Evolutionary conservation across 1,284 basidiomycete species (phyloP).

Genomic region (Rhodotorula sp.): DNA sequence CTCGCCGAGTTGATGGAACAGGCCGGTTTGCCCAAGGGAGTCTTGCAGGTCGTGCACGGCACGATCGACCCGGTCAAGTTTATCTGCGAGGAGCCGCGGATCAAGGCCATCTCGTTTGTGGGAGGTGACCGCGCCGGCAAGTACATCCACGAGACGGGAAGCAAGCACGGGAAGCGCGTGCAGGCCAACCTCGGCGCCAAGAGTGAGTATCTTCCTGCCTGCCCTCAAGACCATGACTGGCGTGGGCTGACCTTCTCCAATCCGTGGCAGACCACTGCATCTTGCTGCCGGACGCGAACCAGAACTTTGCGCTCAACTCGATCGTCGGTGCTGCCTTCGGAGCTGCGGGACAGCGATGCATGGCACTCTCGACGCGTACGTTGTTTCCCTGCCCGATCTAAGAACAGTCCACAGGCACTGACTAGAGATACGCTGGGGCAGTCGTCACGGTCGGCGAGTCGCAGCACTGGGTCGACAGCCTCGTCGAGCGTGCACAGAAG

Average conservation of each 20-base stretch:
- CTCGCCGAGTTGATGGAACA: slow-evolving; percentile 88
- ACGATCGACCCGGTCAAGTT: slow-evolving; percentile 85
- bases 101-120: slow-evolving; percentile 97
- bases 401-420: background rate
- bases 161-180: slow-evolving; percentile 79
- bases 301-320: slow-evolving; percentile 88
- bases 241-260: background rate
- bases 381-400: no score
- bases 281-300: slow-evolving; percentile 95
- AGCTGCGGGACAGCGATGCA: slow-evolving; percentile 94
- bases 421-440: slow-evolving; percentile 47
- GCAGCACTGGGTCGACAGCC: slow-evolving; percentile 78
- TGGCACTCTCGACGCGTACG: slow-evolving; percentile 77
- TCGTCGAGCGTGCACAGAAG: slow-evolving; percentile 75
- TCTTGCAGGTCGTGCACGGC: slow-evolving; percentile 68
- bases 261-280: slow-evolving; percentile 68
- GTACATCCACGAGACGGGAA: slow-evolving; percentile 85
- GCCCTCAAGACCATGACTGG: no score
- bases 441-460: slow-evolving; percentile 78
- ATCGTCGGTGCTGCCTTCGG: slow-evolving; percentile 94
- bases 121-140: slow-evolving; percentile 89
- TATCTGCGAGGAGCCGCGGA: slow-evolving; percentile 85
- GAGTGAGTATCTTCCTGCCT: slow-evolving; percentile 51
- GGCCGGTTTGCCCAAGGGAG: slow-evolving; percentile 56
- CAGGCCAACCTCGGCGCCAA: slow-evolving; percentile 96